These are phyloP conservation scores for Zymoseptoria tritici DNA, from an alignment of 2,329 filamentous ascomycete genomes.

Conservation along the genomic window DNA sequence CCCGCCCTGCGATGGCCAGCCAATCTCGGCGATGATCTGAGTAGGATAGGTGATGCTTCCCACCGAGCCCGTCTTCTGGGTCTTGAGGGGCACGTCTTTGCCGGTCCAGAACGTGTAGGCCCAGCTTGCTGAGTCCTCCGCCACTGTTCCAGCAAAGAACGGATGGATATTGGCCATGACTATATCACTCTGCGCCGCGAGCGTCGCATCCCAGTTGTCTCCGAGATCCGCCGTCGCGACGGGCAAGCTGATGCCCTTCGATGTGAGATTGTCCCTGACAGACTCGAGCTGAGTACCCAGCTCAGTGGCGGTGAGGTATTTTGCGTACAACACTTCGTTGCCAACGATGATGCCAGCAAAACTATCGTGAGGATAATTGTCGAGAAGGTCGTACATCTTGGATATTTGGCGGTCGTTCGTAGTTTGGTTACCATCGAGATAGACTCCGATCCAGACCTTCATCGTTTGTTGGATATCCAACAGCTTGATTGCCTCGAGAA, in stretches of 20 bases:
- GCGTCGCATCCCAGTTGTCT: slow-evolving; percentile 68
- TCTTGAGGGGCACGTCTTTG: slow-evolving; percentile 58
- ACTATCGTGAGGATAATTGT: slow-evolving; percentile 48
- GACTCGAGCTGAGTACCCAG: slow-evolving; percentile 58
- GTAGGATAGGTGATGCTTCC: slow-evolving; percentile 27
- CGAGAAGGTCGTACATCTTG: slow-evolving; percentile 79
- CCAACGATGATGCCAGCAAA: slow-evolving; percentile 58
- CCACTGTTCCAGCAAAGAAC: slow-evolving; percentile 77
- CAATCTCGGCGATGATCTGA: slow-evolving; percentile 73
- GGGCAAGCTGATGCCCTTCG: slow-evolving; percentile 59
- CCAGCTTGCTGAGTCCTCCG: slow-evolving; percentile 65
- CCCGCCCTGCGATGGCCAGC: slow-evolving; percentile 81
- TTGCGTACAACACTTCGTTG: slow-evolving; percentile 55
- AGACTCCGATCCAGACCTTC: slow-evolving; percentile 92
- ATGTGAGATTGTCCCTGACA: slow-evolving; percentile 66
- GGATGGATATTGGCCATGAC: slow-evolving; percentile 97
- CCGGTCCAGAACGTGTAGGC: slow-evolving; percentile 73
- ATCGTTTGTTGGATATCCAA: slow-evolving; percentile 63
- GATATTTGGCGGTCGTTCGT: slow-evolving; percentile 75
- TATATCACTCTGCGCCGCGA: slow-evolving; percentile 68
- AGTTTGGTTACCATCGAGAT: slow-evolving; percentile 76
- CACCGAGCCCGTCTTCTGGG: slow-evolving; percentile 32
- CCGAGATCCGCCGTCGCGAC: slow-evolving; percentile 85
- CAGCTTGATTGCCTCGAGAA: slow-evolving; percentile 70
- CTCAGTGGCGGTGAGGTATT: slow-evolving; percentile 57